Evolutionary conservation across 176 grass and related monocot genomes (phyloP), one percentile per base, ranked within the genome.

Genomic region (Hordeum marinum): DNA sequence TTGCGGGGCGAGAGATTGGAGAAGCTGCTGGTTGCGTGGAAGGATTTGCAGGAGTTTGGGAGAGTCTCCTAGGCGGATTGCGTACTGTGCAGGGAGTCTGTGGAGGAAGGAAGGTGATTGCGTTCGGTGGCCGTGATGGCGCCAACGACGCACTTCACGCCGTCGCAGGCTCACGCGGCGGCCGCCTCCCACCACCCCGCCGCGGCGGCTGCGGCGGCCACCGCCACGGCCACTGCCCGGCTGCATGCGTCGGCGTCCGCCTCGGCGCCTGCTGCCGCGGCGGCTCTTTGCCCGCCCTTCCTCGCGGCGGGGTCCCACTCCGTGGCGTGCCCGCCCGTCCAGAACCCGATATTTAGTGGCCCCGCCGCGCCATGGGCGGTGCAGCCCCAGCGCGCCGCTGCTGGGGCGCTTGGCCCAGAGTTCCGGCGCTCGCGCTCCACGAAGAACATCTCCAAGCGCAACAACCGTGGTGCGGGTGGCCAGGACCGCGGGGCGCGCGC

Each of bases 361-460:
- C 72, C 64, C 0, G 50, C 60, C 9, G 82, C 90, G 35, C 85
- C 82, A 36, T 88, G 90, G 87, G 72, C 41, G 82, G 83, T 76
- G 87, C 82, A 83, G 79, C 82, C 85, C 4, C 88, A 72, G 75
- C 82, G 81, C 62, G 24, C 80, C 68, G 25, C 78, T 11, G 63
- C 63, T 1, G 84, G 78, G 0, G 58, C 64, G 23, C 83, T 73
- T 68, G 35, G 90, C 77, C 96, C 91, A 34, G 96, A 98, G 37
- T 98, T 98, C 78, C 73, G 89, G 26, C 93, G 91, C 5, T 83
- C 81, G 79, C 96, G 93, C 26, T 87, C 89, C 80, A 98, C 93
- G 11, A 86, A 80, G 39, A 87, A 93, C 72, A 87, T 98, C 81
- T 98, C 96, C 85, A 98, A 98, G 85, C 78, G 96, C 65, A 94